Base-by-base conservation (phyloP, 441 rosid genomes). In the Erysimum pusillum region DNA sequence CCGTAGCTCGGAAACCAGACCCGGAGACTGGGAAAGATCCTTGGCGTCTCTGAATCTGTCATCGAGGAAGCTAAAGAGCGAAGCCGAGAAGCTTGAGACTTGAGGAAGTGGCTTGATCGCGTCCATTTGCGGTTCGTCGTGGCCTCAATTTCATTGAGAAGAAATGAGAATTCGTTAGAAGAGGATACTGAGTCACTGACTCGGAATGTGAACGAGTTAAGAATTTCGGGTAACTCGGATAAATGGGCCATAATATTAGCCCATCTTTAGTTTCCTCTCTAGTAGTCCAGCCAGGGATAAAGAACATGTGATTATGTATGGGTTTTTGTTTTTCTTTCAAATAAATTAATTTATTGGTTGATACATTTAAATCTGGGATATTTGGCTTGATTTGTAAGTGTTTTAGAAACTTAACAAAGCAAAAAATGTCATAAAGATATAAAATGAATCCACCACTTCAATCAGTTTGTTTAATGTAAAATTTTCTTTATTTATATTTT, bases 61-160 rank as follows among this genome's bases (percentile, higher is more conserved):
- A 82, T 88, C 79, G 73, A 92, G 89, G 79, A 87, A 86, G 41
- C 84, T 76, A 49, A 83, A 78, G 25, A 77, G 68, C 3, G 92
- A 76, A 45, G 82, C 67, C 41, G 97, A 85, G 70, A 92, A 86
- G 49, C 63, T 74, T 15, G 90, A 75, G 69, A 73, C 15, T 18
- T 68, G 86, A 25, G 97, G 95, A 18, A 89, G 87, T 58, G 82
- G 78, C 68, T 68, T 83, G 77, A 79, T 72, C 20, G 86, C 73
- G 56, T 80, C 87, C 92, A 88, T 87, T 60, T 4, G 61, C 56
- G 45, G 42, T 70, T 74, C 76, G 74, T 71, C 68, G 73, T 49
- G 46, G 72, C 6, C 17, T 57, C 68, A 70, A 1, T 64, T 59
- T 60, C 76, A 74, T 79, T 22, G 69, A 73, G 71, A 45, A 35